Base-by-base conservation (phyloP, 2,329 filamentous ascomycete species). In the Venturia aucupariae region DNA sequence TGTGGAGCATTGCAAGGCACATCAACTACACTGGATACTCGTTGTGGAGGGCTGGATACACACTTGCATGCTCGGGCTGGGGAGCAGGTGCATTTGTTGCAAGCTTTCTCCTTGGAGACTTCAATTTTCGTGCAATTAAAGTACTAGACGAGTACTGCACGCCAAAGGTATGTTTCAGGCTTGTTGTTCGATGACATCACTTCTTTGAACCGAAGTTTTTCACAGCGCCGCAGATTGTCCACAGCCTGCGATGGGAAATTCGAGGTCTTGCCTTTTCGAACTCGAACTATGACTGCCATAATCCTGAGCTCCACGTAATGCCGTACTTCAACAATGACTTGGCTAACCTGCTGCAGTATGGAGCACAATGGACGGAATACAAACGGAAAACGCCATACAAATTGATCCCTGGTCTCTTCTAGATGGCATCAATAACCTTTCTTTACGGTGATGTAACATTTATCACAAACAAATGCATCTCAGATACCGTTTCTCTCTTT, bases 21-120 rank as follows among this genome's bases (percentile, higher is more conserved):
- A 78, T 83, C 72, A 84, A 84, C 66, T 84, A 84, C 68, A 78
- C 78, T 27, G 81, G 76, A 1, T 84, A 81, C 68, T 78, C 77
- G 0, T 42, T 83, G 7, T 84, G 81, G 81, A 72, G 81, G 30
- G 71, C 75, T 30, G 80, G 77, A 4, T 82, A 80, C 69, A 79
- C 80, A 4, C 66, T 82, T 57, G 78, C 77, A 3, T 73, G 75
- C 63, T 81, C 80, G 6, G 81, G 82, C 0, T 80, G 75, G 73
- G 68, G 74, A 2, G 77, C 75, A 70, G 80, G 76, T n/a, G 72
- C 72, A 3, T 48, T 77, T 4, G 72, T 77, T 1, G 76, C 72
- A 27, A 73, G 71, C 0, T 76, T 79, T 61, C 78, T 79, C 65
- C 71, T 76, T n/a, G 75, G 69, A 55, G 77, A 82, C 68, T 83